Evolutionary conservation across 2,329 filamentous ascomycete species (phyloP).

Genomic region (Fusarium humuli): DNA sequence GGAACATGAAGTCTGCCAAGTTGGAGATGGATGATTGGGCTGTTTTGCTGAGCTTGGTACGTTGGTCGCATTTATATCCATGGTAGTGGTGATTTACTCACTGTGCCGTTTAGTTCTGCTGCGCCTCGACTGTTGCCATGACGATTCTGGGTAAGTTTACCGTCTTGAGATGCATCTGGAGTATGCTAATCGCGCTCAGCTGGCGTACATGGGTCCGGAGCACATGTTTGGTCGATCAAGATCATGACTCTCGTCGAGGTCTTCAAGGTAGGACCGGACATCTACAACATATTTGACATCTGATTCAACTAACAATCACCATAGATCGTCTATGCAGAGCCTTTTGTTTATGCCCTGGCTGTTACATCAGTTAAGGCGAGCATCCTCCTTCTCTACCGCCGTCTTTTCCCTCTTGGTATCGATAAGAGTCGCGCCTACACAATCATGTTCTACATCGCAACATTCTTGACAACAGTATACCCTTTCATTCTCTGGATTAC

Average conservation of each 20-base stretch:
- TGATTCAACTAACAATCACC: background rate
- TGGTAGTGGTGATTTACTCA: rapidly evolving
- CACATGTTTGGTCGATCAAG: conserved; percentile 18
- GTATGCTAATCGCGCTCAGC: background rate
- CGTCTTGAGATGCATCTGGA: rapidly evolving
- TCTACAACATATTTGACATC: rapidly evolving
- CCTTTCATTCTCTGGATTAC: conserved; percentile 23
- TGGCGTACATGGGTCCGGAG: conserved; percentile 1
- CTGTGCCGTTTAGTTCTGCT: background rate
- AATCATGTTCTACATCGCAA: conserved; percentile 13
- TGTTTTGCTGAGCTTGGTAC: conserved; percentile 8
- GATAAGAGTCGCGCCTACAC: conserved; percentile 15
- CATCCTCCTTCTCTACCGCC: conserved; percentile 20
- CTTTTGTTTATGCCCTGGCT: conserved; percentile 20
- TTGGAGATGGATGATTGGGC: conserved; percentile 24
- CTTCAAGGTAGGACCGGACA: background rate
- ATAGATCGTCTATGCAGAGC: conserved; percentile 16
- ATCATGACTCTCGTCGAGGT: conserved; percentile 8
- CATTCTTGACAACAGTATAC: background rate
- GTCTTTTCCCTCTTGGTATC: conserved; percentile 20
- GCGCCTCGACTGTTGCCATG: conserved; percentile 6
- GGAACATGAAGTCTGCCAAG: conserved; percentile 17
- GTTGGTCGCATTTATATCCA: rapidly evolving
- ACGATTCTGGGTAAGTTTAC: background rate
- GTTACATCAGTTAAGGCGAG: conserved; percentile 24